These are phyloP conservation scores for Uromyces viciae-fabae DNA, from an alignment of 1,284 basidiomycete genomes.

Conservation along the genomic window DNA sequence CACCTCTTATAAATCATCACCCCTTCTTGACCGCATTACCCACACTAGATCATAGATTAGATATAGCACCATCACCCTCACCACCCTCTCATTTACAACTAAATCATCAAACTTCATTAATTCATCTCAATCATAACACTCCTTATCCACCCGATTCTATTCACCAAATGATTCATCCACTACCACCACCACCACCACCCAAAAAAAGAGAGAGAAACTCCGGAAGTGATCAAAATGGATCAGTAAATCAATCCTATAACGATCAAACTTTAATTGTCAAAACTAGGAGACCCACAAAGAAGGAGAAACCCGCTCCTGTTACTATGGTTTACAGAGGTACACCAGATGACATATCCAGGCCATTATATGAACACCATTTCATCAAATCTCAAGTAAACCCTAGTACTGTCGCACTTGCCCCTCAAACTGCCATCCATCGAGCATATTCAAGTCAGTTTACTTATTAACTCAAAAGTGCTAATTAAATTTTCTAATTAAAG, in stretches of 20 bases:
- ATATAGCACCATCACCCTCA: conserved; percentile 30
- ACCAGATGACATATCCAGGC: neutral
- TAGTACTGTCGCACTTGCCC: conserved; percentile 3
- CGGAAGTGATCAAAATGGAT: neutral
- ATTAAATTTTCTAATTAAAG: too few species aligned
- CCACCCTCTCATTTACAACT: conserved; percentile 9
- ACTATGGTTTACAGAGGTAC: conserved; percentile 32
- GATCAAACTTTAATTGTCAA: neutral
- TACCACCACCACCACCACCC: neutral
- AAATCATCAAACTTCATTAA: too few species aligned
- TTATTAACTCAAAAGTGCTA: too few species aligned
- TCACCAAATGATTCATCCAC: neutral
- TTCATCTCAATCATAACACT: neutral
- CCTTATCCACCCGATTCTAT: neutral
- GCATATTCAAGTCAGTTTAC: neutral
- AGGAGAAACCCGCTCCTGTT: conserved; percentile 41
- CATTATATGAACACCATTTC: neutral
- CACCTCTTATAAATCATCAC: neutral
- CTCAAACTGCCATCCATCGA: conserved; percentile 25
- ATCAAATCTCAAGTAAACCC: neutral
- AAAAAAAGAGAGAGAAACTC: conserved; percentile 16
- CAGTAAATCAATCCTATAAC: neutral
- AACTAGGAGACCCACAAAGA: conserved; percentile 3
- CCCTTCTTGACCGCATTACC: neutral
- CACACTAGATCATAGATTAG: conserved; percentile 10